Evolutionary conservation across 2,329 filamentous ascomycete species (phyloP).

Genomic region (Pestalotiopsis sp.): DNA sequence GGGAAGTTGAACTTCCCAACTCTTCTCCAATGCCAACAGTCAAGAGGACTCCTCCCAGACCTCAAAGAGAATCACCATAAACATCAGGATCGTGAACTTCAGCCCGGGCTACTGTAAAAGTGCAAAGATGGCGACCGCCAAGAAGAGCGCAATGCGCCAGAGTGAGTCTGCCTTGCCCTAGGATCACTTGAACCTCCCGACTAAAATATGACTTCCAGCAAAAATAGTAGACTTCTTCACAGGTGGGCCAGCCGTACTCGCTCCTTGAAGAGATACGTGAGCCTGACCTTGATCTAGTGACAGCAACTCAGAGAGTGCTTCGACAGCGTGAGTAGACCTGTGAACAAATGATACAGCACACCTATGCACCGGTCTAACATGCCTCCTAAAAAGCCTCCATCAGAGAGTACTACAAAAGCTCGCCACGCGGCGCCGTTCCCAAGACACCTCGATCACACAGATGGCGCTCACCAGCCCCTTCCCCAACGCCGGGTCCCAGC

Average conservation of each 20-base stretch:
- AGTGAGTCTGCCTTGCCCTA: background rate
- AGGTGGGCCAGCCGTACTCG: background rate
- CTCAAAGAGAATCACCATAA: background rate
- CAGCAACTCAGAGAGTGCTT: background rate
- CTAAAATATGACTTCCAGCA: background rate
- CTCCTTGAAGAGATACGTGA: background rate
- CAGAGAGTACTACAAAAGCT: background rate
- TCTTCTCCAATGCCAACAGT: background rate
- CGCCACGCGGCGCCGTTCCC: background rate
- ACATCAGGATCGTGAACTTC: background rate
- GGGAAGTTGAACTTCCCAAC: background rate
- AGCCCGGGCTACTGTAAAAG: background rate
- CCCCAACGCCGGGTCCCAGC: background rate
- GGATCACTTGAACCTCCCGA: background rate
- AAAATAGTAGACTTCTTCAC: background rate
- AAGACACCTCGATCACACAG: background rate
- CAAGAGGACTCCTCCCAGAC: background rate
- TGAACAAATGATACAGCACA: background rate
- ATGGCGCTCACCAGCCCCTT: background rate
- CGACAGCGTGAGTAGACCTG: background rate
- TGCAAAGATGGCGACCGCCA: background rate
- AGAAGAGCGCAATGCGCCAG: background rate
- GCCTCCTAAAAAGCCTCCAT: background rate
- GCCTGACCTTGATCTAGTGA: background rate
- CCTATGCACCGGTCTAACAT: background rate